Percentiles rank a stretch among this genome's conserved stretches.
phyloP scores from a whole-genome alignment of 495 filamentous ascomycete species.

The Aspergillus panamensis region DNA sequence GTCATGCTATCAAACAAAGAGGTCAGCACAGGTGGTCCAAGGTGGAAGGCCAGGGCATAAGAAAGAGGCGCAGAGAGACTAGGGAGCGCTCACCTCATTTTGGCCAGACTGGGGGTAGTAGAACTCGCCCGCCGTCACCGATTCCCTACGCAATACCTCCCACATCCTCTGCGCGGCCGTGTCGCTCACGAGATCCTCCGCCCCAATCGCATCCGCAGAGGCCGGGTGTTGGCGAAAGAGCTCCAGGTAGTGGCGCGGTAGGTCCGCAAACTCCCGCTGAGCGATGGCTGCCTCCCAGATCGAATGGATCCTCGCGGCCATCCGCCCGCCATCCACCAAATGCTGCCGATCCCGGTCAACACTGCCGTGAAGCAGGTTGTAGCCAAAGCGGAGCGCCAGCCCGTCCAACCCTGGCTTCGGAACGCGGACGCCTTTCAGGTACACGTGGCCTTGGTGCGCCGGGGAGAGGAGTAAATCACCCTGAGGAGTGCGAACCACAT shows the following conservation, averaged over 20 bases:
- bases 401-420: not conserved
- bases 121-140: too few species aligned
- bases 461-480: not conserved
- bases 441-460: not conserved
- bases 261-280: not conserved
- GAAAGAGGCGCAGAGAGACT: too few species aligned
- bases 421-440: constrained; percentile 1
- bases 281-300: constrained; percentile 6
- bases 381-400: not conserved
- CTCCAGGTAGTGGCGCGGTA: not conserved
- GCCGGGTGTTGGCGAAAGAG: too few species aligned
- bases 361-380: not conserved
- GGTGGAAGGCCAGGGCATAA: too few species aligned
- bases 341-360: not conserved
- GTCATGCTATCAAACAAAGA: too few species aligned
- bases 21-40: too few species aligned
- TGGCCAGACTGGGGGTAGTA: too few species aligned
- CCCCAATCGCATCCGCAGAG: too few species aligned
- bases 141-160: too few species aligned
- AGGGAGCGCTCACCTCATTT: too few species aligned
- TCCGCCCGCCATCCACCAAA: not conserved
- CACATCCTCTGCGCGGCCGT: too few species aligned
- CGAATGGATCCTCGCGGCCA: not conserved
- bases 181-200: too few species aligned
- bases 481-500: not conserved